A percentile compares a stretch with the other conserved stretches of the same genome.
These are phyloP conservation scores for Cutaneotrichosporon sp. DNA, from an alignment of 1,284 basidiomycete genomes.

Conservation along the genomic window DNA sequence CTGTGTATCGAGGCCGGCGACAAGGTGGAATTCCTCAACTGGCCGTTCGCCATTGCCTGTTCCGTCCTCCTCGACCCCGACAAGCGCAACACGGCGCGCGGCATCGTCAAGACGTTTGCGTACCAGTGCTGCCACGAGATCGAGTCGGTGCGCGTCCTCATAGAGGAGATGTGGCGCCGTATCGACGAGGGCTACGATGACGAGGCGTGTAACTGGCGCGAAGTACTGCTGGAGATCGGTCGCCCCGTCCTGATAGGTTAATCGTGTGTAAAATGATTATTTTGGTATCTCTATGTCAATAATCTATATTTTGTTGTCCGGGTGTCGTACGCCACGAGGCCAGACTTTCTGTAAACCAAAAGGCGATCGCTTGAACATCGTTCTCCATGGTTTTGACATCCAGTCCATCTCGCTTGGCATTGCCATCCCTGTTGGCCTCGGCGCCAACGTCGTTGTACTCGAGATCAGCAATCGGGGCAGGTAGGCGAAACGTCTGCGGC, in stretches of 20 bases:
- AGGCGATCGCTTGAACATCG: too few species aligned
- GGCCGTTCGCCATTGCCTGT: slow-evolving; percentile 34
- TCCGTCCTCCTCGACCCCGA: slow-evolving; percentile 20
- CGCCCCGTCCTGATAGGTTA: slow-evolving; percentile 30
- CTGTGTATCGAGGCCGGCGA: slow-evolving; percentile 33
- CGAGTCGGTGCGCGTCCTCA: slow-evolving; percentile 24
- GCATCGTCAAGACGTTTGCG: slow-evolving; percentile 33
- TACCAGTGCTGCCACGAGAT: slow-evolving; percentile 41
- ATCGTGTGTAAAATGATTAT: background rate
- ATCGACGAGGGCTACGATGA: slow-evolving; percentile 37
- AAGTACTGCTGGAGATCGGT: slow-evolving; percentile 36
- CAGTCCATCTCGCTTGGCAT: too few species aligned
- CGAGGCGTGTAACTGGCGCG: slow-evolving; percentile 34
- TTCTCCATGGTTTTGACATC: too few species aligned
- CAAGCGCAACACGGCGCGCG: slow-evolving; percentile 25
- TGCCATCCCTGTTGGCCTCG: too few species aligned
- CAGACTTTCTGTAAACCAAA: too few species aligned
- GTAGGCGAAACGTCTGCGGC: too few species aligned
- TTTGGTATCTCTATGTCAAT: too few species aligned
- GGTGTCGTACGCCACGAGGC: too few species aligned
- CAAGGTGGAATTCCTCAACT: slow-evolving; percentile 44
- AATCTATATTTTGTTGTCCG: too few species aligned
- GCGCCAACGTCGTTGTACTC: too few species aligned
- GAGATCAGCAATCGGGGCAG: too few species aligned
- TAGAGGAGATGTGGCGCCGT: slow-evolving; percentile 40